Percentiles rank a stretch among this genome's conserved stretches.
These are phyloP conservation scores for Rhynchospora tenuis DNA, from an alignment of 176 grass and related monocot genomes.

Conservation along the genomic window DNA sequence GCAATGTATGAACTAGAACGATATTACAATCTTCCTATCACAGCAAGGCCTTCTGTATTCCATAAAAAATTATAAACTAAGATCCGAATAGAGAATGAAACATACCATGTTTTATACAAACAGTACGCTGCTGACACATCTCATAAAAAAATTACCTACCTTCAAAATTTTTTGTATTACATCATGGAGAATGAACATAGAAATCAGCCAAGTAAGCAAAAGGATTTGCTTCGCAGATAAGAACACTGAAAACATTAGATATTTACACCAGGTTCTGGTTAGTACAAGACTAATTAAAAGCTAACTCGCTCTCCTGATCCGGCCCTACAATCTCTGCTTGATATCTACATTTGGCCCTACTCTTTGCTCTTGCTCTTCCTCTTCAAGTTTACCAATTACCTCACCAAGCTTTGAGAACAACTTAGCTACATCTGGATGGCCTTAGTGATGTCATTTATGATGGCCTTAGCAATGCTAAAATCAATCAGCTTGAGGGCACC, in stretches of 20 bases:
- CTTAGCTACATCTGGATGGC: slow-evolving; percentile 37
- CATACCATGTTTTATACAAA: slow-evolving; percentile 7
- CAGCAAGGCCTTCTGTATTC: neutral
- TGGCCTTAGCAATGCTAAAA: slow-evolving; percentile 30
- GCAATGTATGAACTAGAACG: neutral
- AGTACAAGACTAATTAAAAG: slow-evolving; percentile 9
- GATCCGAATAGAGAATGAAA: neutral
- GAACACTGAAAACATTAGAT: neutral
- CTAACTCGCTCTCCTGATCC: neutral
- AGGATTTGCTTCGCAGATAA: neutral
- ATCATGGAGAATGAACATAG: neutral
- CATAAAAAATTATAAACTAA: neutral
- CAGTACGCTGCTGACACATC: neutral
- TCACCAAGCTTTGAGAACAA: slow-evolving; percentile 29
- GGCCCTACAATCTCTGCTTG: neutral
- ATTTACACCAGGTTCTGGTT: slow-evolving; percentile 7
- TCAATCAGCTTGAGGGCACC: slow-evolving; percentile 84
- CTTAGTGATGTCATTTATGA: slow-evolving; percentile 32
- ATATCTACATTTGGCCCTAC: slow-evolving; percentile 12
- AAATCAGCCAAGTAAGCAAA: neutral
- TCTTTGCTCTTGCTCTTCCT: slow-evolving; percentile 22
- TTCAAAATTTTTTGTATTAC: neutral
- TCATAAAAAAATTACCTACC: neutral
- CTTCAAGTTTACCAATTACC: slow-evolving; percentile 37
- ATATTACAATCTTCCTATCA: neutral